Conservation (phyloP, 495 filamentous ascomycete genomes). For the Penicillium diatomitis region DNA sequence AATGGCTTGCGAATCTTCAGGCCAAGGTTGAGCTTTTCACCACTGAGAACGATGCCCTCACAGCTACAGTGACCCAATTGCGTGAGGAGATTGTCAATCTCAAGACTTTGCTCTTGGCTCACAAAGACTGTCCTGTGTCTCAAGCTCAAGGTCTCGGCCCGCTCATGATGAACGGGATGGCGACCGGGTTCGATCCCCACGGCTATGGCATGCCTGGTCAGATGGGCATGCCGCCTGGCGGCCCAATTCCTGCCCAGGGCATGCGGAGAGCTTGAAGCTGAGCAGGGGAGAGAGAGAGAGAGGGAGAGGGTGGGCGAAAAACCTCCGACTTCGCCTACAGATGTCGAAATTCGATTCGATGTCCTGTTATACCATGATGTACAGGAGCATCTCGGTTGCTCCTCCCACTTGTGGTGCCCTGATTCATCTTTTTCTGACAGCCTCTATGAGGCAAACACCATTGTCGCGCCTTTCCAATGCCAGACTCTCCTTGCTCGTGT, state of each 20-base stretch:
- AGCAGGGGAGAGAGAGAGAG: neutral
- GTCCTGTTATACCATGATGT: too few species aligned
- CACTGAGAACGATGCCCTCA: constrained; percentile 82
- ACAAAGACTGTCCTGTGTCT: constrained; percentile 94
- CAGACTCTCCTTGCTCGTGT: too few species aligned
- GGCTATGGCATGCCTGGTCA: constrained; percentile 28
- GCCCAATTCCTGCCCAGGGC: constrained; percentile 30
- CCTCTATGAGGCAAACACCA: too few species aligned
- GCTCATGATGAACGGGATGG: constrained; percentile 53
- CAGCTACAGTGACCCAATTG: constrained; percentile 68
- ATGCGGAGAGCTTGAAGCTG: constrained; percentile 21
- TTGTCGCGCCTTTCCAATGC: too few species aligned
- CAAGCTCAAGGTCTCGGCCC: constrained; percentile 74
- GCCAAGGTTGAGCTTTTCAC: constrained; percentile 88
- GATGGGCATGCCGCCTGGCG: constrained; percentile 35
- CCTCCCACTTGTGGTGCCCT: too few species aligned
- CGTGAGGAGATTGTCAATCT: constrained; percentile 93
- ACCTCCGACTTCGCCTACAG: too few species aligned
- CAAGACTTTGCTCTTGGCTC: constrained; percentile 85
- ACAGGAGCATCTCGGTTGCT: too few species aligned
- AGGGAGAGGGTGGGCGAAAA: neutral
- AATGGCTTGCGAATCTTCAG: constrained; percentile 95
- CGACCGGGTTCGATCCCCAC: constrained; percentile 28
- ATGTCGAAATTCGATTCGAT: too few species aligned
- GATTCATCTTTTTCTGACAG: too few species aligned